Base-by-base conservation (phyloP, 2,329 filamentous ascomycete species). In the Diaporthe sp. region DNA sequence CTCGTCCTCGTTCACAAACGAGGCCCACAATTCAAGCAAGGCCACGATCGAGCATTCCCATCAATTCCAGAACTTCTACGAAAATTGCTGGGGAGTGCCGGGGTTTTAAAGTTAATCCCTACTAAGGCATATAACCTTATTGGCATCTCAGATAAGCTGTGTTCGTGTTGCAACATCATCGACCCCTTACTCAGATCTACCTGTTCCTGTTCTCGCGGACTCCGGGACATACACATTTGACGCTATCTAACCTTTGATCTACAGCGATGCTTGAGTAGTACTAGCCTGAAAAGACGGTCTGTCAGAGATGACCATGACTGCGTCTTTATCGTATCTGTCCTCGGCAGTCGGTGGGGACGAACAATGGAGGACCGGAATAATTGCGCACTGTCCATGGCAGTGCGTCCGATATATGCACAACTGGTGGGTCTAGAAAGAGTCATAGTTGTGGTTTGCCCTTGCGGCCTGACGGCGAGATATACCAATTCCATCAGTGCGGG, bases 51-150 rank as follows among this genome's bases (percentile, higher is more conserved):
- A 33, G 40, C 38, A 47, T 5, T 19, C n/a, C 38, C 6, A 3
- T 25, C 30, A 30, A 25, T 12, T 38, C 12, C 13, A 25, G 19
- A 38, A 9, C 10, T 10, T 30, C 22, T 19, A 19, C 19, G 8
- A 19, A 19, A 42, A 10, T 3, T 3, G 61, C 30, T 67, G 28
- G 61, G 61, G 52, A 25, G 52, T 33, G 61, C 19, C 42, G 15
- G 61, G 8, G 13, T 12, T 8, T n/a, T 50, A 67, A 19, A 38
- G 42, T 67, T 38, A 6, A 35, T 13, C 61, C 42, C 22, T 67
- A 67, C 61, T 50, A 67, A 50, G 61, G 19, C 30, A 45, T 45
- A 35, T n/a, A 67, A 52, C 61, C 61, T 67, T 67, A 50, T 67
- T 67, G 22, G 4, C 42, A 33, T 50, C 61, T 35, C 28, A 33